A percentile compares a stretch with the other conserved stretches of the same genome.
These are phyloP conservation scores for Hypoxylon sp. DNA, from an alignment of 2,329 filamentous ascomycete genomes.

Conservation along the genomic window DNA sequence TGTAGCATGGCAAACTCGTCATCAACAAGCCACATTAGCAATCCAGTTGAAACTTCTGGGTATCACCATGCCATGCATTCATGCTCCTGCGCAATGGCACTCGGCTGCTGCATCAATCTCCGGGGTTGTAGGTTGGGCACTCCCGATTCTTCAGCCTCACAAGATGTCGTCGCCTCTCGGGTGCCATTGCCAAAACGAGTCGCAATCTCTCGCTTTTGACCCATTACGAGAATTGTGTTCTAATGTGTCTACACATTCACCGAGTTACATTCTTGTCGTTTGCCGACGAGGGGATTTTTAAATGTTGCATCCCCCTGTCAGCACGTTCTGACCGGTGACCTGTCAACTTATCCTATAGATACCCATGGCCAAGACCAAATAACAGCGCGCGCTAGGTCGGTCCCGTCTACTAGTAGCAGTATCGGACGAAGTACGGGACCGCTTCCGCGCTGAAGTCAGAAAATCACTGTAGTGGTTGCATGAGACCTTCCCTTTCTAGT, in stretches of 20 bases:
- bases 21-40: conserved; percentile 36
- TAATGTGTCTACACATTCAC: conserved; percentile 14
- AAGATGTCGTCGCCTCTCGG: conserved; percentile 35
- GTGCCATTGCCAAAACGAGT: conserved; percentile 39
- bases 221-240: conserved; percentile 14
- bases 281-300: conserved; percentile 9
- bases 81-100: conserved; percentile 22
- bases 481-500: conserved; percentile 50
- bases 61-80: conserved; percentile 40
- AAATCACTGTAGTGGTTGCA: conserved; percentile 44
- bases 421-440: conserved; percentile 42
- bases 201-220: conserved; percentile 20
- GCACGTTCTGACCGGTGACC: conserved; percentile 22
- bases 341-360: conserved; percentile 11
- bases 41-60: conserved; percentile 31
- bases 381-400: conserved; percentile 35
- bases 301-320: conserved; percentile 27
- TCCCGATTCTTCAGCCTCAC: conserved; percentile 42
- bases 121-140: conserved; percentile 21
- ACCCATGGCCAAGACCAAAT: conserved; percentile 15
- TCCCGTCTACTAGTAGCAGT: conserved; percentile 36
- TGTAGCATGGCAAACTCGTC: conserved; percentile 33
- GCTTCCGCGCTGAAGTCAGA: conserved; percentile 41
- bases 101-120: conserved; percentile 27
- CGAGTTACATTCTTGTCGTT: conserved; percentile 3